Conservation (phyloP, 2,329 filamentous ascomycete species). For the Aspergillus carbonarius region DNA sequence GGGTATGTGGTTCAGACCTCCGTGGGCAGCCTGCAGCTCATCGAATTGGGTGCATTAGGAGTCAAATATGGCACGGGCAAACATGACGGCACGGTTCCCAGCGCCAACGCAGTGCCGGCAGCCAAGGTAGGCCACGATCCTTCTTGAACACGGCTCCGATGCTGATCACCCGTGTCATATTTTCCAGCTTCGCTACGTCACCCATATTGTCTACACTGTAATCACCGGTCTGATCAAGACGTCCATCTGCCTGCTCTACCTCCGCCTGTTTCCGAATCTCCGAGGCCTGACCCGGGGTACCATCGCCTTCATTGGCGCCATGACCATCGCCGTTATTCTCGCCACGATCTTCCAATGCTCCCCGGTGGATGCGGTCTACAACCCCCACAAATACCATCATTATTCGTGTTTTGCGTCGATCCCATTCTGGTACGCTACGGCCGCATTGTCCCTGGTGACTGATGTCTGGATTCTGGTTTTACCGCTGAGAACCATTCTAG, state of each 20-base stretch:
- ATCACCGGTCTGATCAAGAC: constrained; percentile 8
- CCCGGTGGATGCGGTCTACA: not conserved
- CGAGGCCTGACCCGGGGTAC: constrained; percentile 4
- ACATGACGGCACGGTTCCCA: not conserved
- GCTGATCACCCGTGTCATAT: not conserved
- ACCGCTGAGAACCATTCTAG: constrained; percentile 4
- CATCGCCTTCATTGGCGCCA: constrained; percentile 9
- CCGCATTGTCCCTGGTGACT: constrained; percentile 8
- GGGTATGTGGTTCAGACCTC: not conserved
- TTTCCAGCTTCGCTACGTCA: not conserved
- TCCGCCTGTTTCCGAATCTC: constrained; percentile 8
- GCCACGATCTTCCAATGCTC: constrained; percentile 14
- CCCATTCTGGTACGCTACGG: constrained; percentile 11
- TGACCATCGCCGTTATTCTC: constrained; percentile 12
- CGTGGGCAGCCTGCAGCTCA: not conserved
- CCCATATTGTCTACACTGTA: constrained; percentile 5
- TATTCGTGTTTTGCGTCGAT: constrained; percentile 1
- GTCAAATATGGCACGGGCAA: not conserved
- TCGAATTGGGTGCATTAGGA: not conserved
- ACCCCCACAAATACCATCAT: not conserved
- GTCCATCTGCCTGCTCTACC: constrained; percentile 7
- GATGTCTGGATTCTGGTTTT: constrained; percentile 14
- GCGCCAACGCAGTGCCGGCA: not conserved
- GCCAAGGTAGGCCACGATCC: not conserved
- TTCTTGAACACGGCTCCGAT: no score